Conservation (phyloP, 2,329 filamentous ascomycete species). For the Grosmannia huntii region DNA sequence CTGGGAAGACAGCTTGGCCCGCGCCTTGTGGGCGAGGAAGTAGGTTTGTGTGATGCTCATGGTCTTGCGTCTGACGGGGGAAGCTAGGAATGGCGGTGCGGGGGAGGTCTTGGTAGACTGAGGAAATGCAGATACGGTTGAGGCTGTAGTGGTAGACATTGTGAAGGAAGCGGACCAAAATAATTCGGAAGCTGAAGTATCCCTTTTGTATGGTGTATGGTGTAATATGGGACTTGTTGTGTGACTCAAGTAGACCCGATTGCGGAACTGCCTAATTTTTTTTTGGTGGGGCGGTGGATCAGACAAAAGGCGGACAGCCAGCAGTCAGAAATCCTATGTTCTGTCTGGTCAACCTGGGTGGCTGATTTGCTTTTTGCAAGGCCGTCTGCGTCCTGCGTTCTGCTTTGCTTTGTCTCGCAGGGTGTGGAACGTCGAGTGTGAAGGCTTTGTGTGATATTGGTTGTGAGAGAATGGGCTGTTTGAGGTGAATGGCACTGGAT, state of each 20-base stretch:
- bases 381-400: not conserved
- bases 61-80: slow-evolving; percentile 53
- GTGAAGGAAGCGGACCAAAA: not conserved
- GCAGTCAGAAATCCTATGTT: not conserved
- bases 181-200: not conserved
- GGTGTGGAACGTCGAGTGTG: no score
- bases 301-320: not conserved
- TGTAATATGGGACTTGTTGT: not conserved
- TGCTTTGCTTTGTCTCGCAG: not conserved
- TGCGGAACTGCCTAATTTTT: slow-evolving; percentile 7
- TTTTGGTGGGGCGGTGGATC: slow-evolving; percentile 6
- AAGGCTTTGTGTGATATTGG: no score
- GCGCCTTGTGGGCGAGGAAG: slow-evolving; percentile 93
- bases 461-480: no score
- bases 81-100: not conserved
- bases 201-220: not conserved
- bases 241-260: slow-evolving; percentile 11
- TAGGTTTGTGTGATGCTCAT: slow-evolving; percentile 99
- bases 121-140: not conserved
- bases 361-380: not conserved
- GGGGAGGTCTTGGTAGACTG: not conserved
- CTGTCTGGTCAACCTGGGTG: slow-evolving; percentile 7
- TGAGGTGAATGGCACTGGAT: no score
- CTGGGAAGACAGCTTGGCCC: slow-evolving; percentile 89
- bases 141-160: not conserved